Conservation (phyloP, 495 filamentous ascomycete genomes). For the Penicillium malachiteum region DNA sequence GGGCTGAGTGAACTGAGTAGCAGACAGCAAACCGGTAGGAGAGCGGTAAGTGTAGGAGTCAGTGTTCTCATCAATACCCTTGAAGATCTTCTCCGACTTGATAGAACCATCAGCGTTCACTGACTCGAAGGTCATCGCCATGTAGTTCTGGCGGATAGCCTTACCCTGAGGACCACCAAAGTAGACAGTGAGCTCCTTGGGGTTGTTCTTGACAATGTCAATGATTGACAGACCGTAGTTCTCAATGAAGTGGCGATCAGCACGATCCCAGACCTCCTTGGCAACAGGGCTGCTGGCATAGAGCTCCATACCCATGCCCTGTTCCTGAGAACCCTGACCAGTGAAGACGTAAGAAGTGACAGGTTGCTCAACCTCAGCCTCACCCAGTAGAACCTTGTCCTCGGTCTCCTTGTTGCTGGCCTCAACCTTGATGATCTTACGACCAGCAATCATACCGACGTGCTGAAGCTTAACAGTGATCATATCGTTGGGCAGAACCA, state of each 20-base stretch:
- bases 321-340: constrained; percentile 95
- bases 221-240: constrained; percentile 98
- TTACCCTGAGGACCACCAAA: constrained; percentile 97
- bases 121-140: constrained; percentile 99
- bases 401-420: constrained; percentile 90
- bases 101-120: constrained; percentile 85
- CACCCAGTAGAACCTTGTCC: constrained; percentile 90
- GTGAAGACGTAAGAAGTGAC: constrained; percentile 97
- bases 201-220: constrained; percentile 99
- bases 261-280: constrained; percentile 96
- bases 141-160: constrained; percentile 97
- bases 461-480: constrained; percentile 93
- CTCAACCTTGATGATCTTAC: constrained; percentile 99
- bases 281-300: constrained; percentile 90
- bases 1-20: constrained; percentile 97
- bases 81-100: constrained; percentile 99
- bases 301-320: constrained; percentile 99
- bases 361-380: constrained; percentile 98
- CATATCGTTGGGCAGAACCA: constrained; percentile 96
- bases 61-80: constrained; percentile 87
- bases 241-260: constrained; percentile 96
- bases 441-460: constrained; percentile 94
- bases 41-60: constrained; percentile 96
- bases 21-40: constrained; percentile 90
- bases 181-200: constrained; percentile 97